Evolutionary conservation across 176 grass and related monocot genomes (phyloP).

Genomic region (Tillandsia leiboldiana): DNA sequence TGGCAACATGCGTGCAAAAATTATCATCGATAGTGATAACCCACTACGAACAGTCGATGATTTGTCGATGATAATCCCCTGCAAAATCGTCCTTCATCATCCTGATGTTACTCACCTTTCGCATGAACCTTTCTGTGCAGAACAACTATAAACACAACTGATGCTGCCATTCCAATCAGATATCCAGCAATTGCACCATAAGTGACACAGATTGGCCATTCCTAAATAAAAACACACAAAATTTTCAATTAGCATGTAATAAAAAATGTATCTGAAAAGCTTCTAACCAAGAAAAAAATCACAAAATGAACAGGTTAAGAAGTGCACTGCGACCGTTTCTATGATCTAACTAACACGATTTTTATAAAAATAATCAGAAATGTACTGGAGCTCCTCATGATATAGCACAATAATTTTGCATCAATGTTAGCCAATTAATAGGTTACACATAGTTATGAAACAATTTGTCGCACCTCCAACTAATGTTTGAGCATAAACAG

Average conservation of each 20-base stretch:
- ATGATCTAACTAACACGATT: no score
- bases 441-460: no score
- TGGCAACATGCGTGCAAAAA: no score
- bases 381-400: not conserved
- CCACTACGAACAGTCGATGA: no score
- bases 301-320: not conserved
- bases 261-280: not conserved
- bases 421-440: not conserved
- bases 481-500: no score
- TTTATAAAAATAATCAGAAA: not conserved
- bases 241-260: not conserved
- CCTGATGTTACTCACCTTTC: slow-evolving; percentile 52
- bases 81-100: not conserved
- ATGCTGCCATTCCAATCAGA: slow-evolving; percentile 46
- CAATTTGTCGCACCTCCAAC: no score
- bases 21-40: no score
- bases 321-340: not conserved
- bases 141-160: slow-evolving; percentile 27
- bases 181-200: slow-evolving; percentile 65
- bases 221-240: slow-evolving; percentile 29
- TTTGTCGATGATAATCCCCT: not conserved
- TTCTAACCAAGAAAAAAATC: not conserved
- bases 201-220: slow-evolving; percentile 84
- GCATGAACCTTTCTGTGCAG: slow-evolving; percentile 29
- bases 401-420: not conserved